Evolutionary conservation across 169 alveolate species (phyloP).

Genomic region (Plasmodium fragile): DNA sequence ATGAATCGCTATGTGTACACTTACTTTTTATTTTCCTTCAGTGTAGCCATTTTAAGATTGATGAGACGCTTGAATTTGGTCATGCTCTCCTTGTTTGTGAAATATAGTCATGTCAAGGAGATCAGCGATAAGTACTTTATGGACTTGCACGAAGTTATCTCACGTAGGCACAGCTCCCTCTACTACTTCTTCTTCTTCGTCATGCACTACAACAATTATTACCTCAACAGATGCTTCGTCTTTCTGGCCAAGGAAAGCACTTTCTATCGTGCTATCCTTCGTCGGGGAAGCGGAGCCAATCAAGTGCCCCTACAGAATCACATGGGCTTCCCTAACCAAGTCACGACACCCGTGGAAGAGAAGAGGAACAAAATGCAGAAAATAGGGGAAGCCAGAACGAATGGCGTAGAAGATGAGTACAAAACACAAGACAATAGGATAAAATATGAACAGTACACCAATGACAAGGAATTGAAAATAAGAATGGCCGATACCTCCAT

Average conservation of each 20-base stretch:
- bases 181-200: slow-evolving; percentile 67
- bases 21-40: slow-evolving; percentile 5
- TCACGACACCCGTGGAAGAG: neutral
- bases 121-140: slow-evolving; percentile 9
- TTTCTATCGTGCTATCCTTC: neutral
- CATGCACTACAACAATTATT: slow-evolving; percentile 37
- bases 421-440: neutral
- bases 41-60: slow-evolving; percentile 5
- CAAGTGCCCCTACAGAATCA: neutral
- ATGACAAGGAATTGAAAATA: slow-evolving; percentile 3
- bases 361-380: slow-evolving; percentile 18
- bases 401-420: neutral
- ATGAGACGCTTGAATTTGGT: slow-evolving; percentile 7
- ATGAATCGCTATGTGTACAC: slow-evolving; percentile 15
- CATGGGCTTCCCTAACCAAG: neutral
- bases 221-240: slow-evolving; percentile 14
- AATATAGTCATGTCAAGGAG: slow-evolving; percentile 34
- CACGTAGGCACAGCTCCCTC: slow-evolving; percentile 23
- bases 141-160: neutral
- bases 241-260: neutral
- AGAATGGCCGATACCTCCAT: neutral
- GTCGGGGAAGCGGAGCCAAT: neutral
- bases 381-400: neutral
- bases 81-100: neutral
- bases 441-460: neutral